Evolutionary conservation across 2,329 filamentous ascomycete genomes (phyloP).

Genomic region (Diaporthe sp.): DNA sequence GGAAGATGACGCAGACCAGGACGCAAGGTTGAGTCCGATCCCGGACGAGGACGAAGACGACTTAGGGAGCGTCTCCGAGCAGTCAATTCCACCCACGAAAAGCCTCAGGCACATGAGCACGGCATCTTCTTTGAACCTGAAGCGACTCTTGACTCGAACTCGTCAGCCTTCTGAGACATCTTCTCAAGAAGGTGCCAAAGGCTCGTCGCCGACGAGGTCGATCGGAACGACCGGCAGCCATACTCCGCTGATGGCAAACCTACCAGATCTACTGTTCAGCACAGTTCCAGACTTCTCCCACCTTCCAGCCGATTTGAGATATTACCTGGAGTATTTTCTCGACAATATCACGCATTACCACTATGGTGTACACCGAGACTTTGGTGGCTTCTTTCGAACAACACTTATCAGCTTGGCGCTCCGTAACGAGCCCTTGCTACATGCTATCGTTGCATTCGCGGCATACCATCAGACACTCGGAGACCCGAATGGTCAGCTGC

Average conservation of each 20-base stretch:
- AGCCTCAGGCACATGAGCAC: conserved; percentile 50
- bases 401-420: conserved; percentile 79
- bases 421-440: conserved; percentile 80
- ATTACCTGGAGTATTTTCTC: conserved; percentile 82
- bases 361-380: conserved; percentile 81
- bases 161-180: conserved; percentile 64
- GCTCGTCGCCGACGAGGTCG: conserved; percentile 64
- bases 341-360: conserved; percentile 84
- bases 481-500: conserved; percentile 77
- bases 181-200: conserved; percentile 61
- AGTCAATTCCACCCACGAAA: conserved; percentile 39
- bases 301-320: conserved; percentile 76
- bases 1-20: conserved; percentile 57
- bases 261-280: conserved; percentile 44
- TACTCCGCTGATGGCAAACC: conserved; percentile 43
- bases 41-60: conserved; percentile 64
- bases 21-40: conserved; percentile 62
- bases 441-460: conserved; percentile 88
- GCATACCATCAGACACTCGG: conserved; percentile 85
- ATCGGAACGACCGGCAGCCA: conserved; percentile 53
- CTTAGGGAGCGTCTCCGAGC: conserved; percentile 39
- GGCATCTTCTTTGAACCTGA: conserved; percentile 49
- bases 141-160: conserved; percentile 45
- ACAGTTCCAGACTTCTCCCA: conserved; percentile 61
- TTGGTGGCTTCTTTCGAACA: conserved; percentile 77